Base-by-base conservation (phyloP, 192 early-diverging fungal genomes). In the Podila minutissima region DNA sequence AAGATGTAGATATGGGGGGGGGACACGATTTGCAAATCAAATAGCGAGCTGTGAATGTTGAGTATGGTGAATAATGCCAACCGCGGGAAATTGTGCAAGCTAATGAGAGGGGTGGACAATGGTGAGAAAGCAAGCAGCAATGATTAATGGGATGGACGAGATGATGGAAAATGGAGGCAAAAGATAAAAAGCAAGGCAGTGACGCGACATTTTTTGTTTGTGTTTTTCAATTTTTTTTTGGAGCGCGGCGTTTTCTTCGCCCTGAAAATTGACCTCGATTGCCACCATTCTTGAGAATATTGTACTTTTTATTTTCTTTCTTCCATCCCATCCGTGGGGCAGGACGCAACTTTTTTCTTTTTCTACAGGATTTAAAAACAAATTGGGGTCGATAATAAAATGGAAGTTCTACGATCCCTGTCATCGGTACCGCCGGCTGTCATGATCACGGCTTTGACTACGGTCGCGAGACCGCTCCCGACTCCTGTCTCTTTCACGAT, bases 361-460 rank as follows among this genome's bases (percentile, higher is more conserved):
- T 31, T 60, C 59, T 60, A 60, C 59, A 46, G 41, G 41, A 46
- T 46, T 46, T 15, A 46, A 37, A 46, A 8, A 46, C 41, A 17
- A 15, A 46, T 15, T 46, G 41, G 15, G 41, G 7, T 15, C 12
- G 41, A 46, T 55, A 55, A 12, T 26, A 55, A 24, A 26, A 55
- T 55, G n/a, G 22, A 6, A 0, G 17, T 9, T 8, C 53, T 24
- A 55, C 5, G 20, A 55, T 61, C 28, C 38, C 24, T 20, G 22
- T 53, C 58, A 78, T 49, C 77, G 71, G 67, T 81, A 81, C 38
- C 77, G 70, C 17, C 77, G 69, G 20, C 62, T 73, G 37, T 81
- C 77, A 37, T 72, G 74, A 22, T 78, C 75, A 12, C 75, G 64
- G 19, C 74, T 76, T n/a, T 49, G 55, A 26, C 65, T 67, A 63